A percentile compares a stretch with the other conserved stretches of the same genome.
These are phyloP conservation scores for Drechslerella dactyloides DNA, from an alignment of 2,329 filamentous ascomycete species.

Conservation along the genomic window DNA sequence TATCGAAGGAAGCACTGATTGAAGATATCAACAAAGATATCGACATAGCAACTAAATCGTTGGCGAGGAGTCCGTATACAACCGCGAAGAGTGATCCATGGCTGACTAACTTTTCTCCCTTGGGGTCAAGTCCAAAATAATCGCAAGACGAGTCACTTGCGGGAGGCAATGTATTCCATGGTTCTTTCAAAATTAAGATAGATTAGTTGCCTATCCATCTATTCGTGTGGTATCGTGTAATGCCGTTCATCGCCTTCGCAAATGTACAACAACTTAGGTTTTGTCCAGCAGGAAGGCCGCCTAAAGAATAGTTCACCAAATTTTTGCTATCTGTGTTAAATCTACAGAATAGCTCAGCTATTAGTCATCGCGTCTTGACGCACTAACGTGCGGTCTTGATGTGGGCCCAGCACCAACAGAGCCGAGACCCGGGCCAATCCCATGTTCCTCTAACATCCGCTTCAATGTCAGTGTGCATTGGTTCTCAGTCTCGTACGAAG, in stretches of 20 bases:
- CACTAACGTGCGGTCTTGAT: no score
- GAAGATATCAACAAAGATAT: constrained; percentile 90
- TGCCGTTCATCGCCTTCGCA: no score
- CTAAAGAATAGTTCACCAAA: no score
- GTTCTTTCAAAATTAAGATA: constrained; percentile 1
- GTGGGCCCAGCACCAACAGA: neutral
- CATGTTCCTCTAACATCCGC: neutral
- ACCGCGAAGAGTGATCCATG: constrained; percentile 50
- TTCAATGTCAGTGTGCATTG: constrained; percentile 27
- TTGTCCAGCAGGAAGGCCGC: no score
- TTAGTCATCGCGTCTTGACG: neutral
- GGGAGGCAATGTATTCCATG: no score
- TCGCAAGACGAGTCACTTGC: no score
- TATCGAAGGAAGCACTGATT: constrained; percentile 79
- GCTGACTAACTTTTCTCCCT: constrained; percentile 31
- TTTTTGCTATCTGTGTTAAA: no score
- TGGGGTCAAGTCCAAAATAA: neutral
- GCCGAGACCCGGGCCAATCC: neutral
- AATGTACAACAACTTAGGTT: no score
- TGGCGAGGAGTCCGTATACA: constrained; percentile 68
- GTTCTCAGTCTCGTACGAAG: constrained; percentile 32
- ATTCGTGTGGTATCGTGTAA: no score
- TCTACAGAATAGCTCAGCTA: no score
- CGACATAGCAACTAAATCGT: constrained; percentile 75
- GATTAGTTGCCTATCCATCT: no score